Evolutionary conservation across 2,329 filamentous ascomycete species (phyloP).

Genomic region (Cyclaneusma minus): DNA sequence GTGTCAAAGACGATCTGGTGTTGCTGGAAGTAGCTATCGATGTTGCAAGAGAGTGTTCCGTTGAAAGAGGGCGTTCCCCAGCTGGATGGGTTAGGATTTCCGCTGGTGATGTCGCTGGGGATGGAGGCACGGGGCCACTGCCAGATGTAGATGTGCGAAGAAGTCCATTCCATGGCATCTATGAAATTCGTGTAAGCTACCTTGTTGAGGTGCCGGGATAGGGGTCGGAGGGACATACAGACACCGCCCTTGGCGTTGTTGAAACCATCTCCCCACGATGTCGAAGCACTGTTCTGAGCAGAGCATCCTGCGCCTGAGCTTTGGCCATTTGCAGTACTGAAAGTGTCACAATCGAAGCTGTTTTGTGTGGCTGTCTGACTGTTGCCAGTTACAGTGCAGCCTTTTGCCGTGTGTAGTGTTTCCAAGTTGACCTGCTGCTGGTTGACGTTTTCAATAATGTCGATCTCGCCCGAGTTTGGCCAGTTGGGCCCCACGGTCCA

Average conservation of each 20-base stretch:
- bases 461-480: conserved; percentile 52
- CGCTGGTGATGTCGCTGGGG: conserved; percentile 26
- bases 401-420: conserved; percentile 30
- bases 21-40: conserved; percentile 50
- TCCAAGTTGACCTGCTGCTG: conserved; percentile 25
- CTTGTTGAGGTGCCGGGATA: too few species aligned
- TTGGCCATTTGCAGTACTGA: conserved; percentile 19
- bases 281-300: conserved; percentile 19
- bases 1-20: conserved; percentile 71
- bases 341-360: conserved; percentile 30
- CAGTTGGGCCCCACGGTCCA: conserved; percentile 44
- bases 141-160: conserved; percentile 31
- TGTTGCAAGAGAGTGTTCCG: conserved; percentile 51
- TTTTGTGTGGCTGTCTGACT: conserved; percentile 12
- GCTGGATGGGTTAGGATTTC: conserved; percentile 24
- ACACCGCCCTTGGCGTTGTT: conserved; percentile 32
- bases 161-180: conserved; percentile 32
- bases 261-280: conserved; percentile 38
- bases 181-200: too few species aligned
- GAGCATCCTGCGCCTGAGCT: conserved; percentile 26
- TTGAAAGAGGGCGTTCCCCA: conserved; percentile 45
- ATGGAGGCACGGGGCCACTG: conserved; percentile 28
- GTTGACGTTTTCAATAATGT: conserved; percentile 36
- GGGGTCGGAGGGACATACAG: too few species aligned
- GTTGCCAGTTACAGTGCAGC: conserved; percentile 24